Evolutionary conservation across 2,329 filamentous ascomycete species (phyloP).

Genomic region (Eurotiales sp.): DNA sequence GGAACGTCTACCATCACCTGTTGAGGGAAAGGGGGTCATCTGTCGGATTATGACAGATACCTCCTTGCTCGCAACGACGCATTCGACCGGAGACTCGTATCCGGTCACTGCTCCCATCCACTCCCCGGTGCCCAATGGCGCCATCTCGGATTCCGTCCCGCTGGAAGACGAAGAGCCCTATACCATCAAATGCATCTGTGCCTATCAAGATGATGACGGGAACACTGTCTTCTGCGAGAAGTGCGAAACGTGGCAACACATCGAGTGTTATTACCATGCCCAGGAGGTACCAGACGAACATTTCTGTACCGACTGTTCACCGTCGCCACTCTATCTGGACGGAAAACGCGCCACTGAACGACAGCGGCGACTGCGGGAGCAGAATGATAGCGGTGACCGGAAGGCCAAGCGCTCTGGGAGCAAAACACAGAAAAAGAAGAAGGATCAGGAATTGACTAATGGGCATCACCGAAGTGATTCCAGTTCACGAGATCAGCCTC

Average conservation of each 20-base stretch:
- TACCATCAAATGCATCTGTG: slow-evolving; percentile 97
- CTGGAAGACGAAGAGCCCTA: slow-evolving; percentile 55
- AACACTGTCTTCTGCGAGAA: slow-evolving; percentile 94
- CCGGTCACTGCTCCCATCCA: slow-evolving; percentile 44
- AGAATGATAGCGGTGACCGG: slow-evolving; percentile 60
- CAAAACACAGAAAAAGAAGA: slow-evolving; percentile 85
- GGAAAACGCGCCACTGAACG: slow-evolving; percentile 69
- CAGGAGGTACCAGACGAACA: slow-evolving; percentile 73
- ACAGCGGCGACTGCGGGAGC: slow-evolving; percentile 60
- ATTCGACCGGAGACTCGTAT: slow-evolving; percentile 44
- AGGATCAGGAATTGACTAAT: slow-evolving; percentile 65
- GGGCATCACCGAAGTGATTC: slow-evolving; percentile 62
- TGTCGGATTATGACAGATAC: slow-evolving; percentile 55
- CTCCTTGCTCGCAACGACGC: slow-evolving; percentile 48
- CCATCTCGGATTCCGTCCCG: slow-evolving; percentile 38
- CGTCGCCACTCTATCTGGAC: slow-evolving; percentile 74
- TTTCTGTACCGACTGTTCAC: slow-evolving; percentile 84
- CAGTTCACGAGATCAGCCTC: slow-evolving; percentile 48
- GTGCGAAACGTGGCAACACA: slow-evolving; percentile 98
- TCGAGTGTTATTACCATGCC: slow-evolving; percentile 89
- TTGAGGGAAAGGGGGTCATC: slow-evolving; percentile 40
- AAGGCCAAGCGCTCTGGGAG: slow-evolving; percentile 69
- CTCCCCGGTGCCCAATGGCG: slow-evolving; percentile 41
- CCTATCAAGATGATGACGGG: slow-evolving; percentile 90
- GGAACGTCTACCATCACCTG: slow-evolving; percentile 16